Conservation (phyloP, 176 grass and related monocot species). For the Aegilops bicornis region DNA sequence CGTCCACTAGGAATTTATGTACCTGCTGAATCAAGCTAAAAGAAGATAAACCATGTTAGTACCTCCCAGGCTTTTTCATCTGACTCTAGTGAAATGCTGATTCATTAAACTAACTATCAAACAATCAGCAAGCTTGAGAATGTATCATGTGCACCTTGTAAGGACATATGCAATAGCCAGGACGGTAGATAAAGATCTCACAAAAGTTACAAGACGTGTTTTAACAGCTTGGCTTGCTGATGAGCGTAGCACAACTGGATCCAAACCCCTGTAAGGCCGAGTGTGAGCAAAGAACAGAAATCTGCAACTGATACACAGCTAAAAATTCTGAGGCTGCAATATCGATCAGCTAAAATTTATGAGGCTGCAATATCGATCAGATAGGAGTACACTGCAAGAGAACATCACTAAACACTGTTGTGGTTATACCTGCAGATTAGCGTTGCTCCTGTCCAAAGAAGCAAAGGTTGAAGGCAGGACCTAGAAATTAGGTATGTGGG, state of each 20-base stretch:
- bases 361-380: constrained; percentile 7
- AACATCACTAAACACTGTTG: not conserved
- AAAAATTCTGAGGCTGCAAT: not conserved
- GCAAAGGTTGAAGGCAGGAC: constrained; percentile 85
- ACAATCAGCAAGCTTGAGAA: not conserved
- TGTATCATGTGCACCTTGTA: constrained; percentile 63
- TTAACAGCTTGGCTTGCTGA: constrained; percentile 89
- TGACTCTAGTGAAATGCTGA: not conserved
- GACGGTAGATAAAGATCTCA: constrained; percentile 91
- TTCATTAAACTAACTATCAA: constrained; percentile 25
- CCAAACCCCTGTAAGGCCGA: constrained; percentile 62
- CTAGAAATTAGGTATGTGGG: constrained; percentile 78
- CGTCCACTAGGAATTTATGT: constrained; percentile 69
- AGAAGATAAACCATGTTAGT: constrained; percentile 34
- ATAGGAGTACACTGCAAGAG: not conserved
- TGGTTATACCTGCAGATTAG: constrained; percentile 76
- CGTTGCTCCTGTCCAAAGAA: constrained; percentile 90
- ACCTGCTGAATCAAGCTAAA: constrained; percentile 90
- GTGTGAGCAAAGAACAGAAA: constrained; percentile 16
- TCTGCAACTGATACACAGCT: not conserved
- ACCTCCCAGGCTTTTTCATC: not conserved
- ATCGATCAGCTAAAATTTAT: not conserved
- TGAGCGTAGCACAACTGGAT: constrained; percentile 72
- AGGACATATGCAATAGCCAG: constrained; percentile 78
- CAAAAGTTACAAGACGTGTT: constrained; percentile 68